These are phyloP conservation scores for Arthrobotrys conoides DNA, from an alignment of 2,329 filamentous ascomycete genomes.

Conservation along the genomic window DNA sequence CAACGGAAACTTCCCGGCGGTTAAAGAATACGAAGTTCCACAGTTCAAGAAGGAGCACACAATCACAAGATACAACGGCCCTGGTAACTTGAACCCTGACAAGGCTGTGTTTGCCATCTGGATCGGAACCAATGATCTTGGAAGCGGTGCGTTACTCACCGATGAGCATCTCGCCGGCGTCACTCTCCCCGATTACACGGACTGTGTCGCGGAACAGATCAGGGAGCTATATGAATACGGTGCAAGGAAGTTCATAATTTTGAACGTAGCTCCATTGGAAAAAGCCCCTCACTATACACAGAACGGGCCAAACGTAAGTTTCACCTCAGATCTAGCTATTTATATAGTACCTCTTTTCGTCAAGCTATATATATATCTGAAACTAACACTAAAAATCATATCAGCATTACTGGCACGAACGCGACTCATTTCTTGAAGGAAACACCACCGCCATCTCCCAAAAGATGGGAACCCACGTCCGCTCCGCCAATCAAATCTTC, in stretches of 20 bases:
- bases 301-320: conserved; percentile 68
- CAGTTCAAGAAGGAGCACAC: conserved; percentile 71
- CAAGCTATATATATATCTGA: conserved; percentile 70
- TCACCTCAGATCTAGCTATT: conserved; percentile 65
- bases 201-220: conserved; percentile 77
- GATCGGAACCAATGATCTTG: conserved; percentile 87
- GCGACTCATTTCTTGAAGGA: conserved; percentile 49
- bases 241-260: conserved; percentile 78
- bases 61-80: conserved; percentile 52
- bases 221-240: conserved; percentile 76
- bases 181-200: conserved; percentile 76
- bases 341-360: conserved; percentile 67
- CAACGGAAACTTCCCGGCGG: conserved; percentile 74
- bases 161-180: conserved; percentile 75
- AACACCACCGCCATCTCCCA: conserved; percentile 57
- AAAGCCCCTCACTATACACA: conserved; percentile 77
- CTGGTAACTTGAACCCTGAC: conserved; percentile 67
- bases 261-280: conserved; percentile 79
- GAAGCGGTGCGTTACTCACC: conserved; percentile 75
- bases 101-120: conserved; percentile 82
- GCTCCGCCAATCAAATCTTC: conserved; percentile 47
- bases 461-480: conserved; percentile 48
- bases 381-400: conserved; percentile 71
- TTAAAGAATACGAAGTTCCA: conserved; percentile 75
- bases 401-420: conserved; percentile 58